Evolutionary conservation across 2,329 filamentous ascomycete genomes (phyloP), one percentile per base, ranked within the genome.

Genomic region (Fusarium sp.): DNA sequence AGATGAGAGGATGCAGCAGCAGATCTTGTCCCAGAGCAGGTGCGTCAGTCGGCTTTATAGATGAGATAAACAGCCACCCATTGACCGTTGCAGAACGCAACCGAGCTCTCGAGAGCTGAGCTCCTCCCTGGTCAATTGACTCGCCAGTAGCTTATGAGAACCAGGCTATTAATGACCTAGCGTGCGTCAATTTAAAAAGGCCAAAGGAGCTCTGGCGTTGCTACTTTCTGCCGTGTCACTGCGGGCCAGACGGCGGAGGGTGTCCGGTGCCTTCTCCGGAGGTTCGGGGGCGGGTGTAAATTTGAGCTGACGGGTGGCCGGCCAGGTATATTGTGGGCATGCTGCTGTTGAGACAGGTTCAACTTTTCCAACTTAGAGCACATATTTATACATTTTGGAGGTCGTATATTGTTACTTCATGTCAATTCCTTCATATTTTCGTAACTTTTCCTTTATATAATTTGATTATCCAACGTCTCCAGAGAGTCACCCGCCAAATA

Each of bases 181-280:
- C 62, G 69, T 67, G 69, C 69, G 69, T 61, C 31, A 70, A 59
- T 71, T 71, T 71, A 29, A 49, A 56, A 69, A 56, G 60, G 55
- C 64, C 57, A 55, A 53, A 60, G 49, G 50, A 61, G 29, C 49
- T 56, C 44, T 56, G 57, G 56, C n/a, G 31, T 58, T 13, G 14
- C 20, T 23, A 16, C 20, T 44, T 57, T 33, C 57, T 61, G 54
- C n/a, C 58, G 55, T 68, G 55, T 58, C 46, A 68, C 58, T 62
- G 55, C 14, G 6, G 36, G 6, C 34, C 46, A 42, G 44, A 54
- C 53, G 14, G 23, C 23, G 29, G 31, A 54, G 14, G 49, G 18
- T 56, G 54, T 51, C 65, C 59, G 69, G 59, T 31, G 33, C 59
- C 42, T 58, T 29, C 44, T 34, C 61, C 65, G 63, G 63, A 44